Evolutionary conservation across 2,329 filamentous ascomycete genomes (phyloP).

Genomic region (Diaporthe longicolla): DNA sequence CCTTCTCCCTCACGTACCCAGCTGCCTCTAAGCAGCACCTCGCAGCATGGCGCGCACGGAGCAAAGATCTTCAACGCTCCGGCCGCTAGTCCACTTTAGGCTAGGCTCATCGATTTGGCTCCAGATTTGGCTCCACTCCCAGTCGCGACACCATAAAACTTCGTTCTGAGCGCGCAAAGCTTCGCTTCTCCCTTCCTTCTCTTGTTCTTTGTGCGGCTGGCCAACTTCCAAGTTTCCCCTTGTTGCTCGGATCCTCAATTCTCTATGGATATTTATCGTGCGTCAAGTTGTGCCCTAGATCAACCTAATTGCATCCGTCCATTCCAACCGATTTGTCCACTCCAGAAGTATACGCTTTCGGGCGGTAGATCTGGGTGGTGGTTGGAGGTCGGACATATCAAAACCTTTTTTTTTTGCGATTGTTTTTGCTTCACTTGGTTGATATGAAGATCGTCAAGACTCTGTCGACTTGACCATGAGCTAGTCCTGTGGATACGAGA

Average conservation of each 20-base stretch:
- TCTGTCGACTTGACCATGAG: slow-evolving; percentile 1
- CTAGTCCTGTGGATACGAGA: not conserved
- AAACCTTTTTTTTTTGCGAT: not conserved
- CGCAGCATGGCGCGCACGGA: slow-evolving; percentile 9
- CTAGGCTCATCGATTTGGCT: not conserved
- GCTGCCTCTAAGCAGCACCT: not conserved
- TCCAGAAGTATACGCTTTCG: slow-evolving; percentile 59
- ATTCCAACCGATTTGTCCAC: slow-evolving; percentile 62
- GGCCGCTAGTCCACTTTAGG: slow-evolving; percentile 9
- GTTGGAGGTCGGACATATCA: slow-evolving; percentile 60
- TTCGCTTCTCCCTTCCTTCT: slow-evolving; percentile 57
- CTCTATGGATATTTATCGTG: slow-evolving; percentile 66
- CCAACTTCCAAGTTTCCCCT: slow-evolving; percentile 78
- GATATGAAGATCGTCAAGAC: slow-evolving; percentile 22
- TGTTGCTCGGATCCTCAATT: slow-evolving; percentile 80
- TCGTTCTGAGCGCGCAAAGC: slow-evolving; percentile 40
- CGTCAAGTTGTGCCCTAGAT: slow-evolving; percentile 86
- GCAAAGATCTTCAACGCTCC: slow-evolving; percentile 32
- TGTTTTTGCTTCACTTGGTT: not conserved
- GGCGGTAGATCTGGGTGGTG: slow-evolving; percentile 53
- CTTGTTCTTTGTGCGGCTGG: slow-evolving; percentile 84
- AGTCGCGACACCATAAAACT: slow-evolving; percentile 44
- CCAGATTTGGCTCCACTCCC: slow-evolving; percentile 21
- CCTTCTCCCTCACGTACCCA: not conserved
- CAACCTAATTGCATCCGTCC: slow-evolving; percentile 81